phyloP scores from a whole-genome alignment of 2,329 filamentous ascomycete species.

The Aspergillus sp. region DNA sequence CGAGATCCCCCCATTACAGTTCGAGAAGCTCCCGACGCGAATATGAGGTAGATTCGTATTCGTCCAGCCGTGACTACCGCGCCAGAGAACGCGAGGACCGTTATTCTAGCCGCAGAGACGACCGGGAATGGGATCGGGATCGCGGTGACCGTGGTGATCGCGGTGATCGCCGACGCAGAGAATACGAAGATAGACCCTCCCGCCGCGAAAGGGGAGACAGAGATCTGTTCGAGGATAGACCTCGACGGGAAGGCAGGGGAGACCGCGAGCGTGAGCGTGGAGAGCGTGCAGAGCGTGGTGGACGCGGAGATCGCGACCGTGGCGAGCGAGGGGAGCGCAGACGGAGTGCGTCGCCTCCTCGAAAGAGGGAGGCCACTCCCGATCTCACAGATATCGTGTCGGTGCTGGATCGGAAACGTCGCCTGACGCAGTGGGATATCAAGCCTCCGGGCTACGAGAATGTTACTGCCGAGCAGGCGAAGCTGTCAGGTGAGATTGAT shows the following conservation, averaged over 20 bases:
- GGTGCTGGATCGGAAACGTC: slow-evolving; percentile 81
- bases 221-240: slow-evolving; percentile 65
- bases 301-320: background rate
- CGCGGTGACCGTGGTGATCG: slow-evolving; percentile 48
- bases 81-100: slow-evolving; percentile 92
- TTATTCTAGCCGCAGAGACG: slow-evolving; percentile 72
- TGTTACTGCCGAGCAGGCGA: slow-evolving; percentile 96
- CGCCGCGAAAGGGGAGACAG: slow-evolving; percentile 56
- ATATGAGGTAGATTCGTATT: slow-evolving; percentile 80
- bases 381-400: slow-evolving; percentile 86
- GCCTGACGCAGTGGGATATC: slow-evolving; percentile 98
- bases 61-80: slow-evolving; percentile 86
- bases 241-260: slow-evolving; percentile 45
- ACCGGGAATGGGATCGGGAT: slow-evolving; percentile 78
- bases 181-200: slow-evolving; percentile 61
- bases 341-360: slow-evolving; percentile 71
- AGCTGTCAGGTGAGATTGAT: slow-evolving; percentile 68
- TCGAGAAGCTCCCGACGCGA: slow-evolving; percentile 69
- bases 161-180: slow-evolving; percentile 53
- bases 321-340: slow-evolving; percentile 57
- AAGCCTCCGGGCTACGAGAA: slow-evolving; percentile 98
- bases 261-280: slow-evolving; percentile 32
- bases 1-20: slow-evolving; percentile 79
- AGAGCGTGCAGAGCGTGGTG: slow-evolving; percentile 28
- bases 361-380: slow-evolving; percentile 93